A percentile compares a stretch with the other conserved stretches of the same genome.
Evolutionary conservation across 805 yeast species (phyloP).

Genomic region (Wickerhamiella alocasiicola): DNA sequence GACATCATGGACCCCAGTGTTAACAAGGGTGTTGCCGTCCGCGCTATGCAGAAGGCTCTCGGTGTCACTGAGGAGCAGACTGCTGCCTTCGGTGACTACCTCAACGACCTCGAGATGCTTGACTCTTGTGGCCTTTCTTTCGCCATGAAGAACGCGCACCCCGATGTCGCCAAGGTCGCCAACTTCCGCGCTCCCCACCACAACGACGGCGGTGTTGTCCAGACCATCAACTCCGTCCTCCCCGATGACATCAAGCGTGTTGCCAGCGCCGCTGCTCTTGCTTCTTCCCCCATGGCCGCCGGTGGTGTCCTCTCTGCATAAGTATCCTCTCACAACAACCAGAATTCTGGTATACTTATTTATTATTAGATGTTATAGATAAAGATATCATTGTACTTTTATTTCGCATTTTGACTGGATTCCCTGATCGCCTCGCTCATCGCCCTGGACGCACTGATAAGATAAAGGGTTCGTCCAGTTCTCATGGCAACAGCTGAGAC

Average conservation of each 20-base stretch:
- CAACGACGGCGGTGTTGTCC: slow-evolving; percentile 12
- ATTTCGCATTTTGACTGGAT: no score
- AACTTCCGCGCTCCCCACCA: slow-evolving; percentile 9
- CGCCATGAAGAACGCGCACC: slow-evolving; percentile 10
- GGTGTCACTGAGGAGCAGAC: slow-evolving; percentile 28
- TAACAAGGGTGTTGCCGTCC: slow-evolving; percentile 11
- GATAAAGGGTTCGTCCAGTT: no score
- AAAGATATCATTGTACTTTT: no score
- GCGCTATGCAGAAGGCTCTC: slow-evolving; percentile 10
- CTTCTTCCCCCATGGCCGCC: slow-evolving; percentile 6
- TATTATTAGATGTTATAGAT: background rate
- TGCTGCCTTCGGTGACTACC: slow-evolving; percentile 93
- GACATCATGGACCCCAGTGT: slow-evolving; percentile 10
- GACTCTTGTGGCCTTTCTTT: slow-evolving; percentile 17
- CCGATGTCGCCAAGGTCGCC: slow-evolving; percentile 10
- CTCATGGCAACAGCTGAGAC: no score
- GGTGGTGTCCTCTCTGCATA: slow-evolving; percentile 10
- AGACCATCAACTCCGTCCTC: slow-evolving; percentile 7
- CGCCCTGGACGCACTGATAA: no score
- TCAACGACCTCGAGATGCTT: slow-evolving; percentile 93
- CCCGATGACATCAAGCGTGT: slow-evolving; percentile 11
- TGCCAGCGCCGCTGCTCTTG: slow-evolving; percentile 9
- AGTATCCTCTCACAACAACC: background rate
- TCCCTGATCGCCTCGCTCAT: no score
- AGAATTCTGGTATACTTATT: background rate